Base-by-base conservation (phyloP, 345 rosid species). In the Punica granatum region DNA sequence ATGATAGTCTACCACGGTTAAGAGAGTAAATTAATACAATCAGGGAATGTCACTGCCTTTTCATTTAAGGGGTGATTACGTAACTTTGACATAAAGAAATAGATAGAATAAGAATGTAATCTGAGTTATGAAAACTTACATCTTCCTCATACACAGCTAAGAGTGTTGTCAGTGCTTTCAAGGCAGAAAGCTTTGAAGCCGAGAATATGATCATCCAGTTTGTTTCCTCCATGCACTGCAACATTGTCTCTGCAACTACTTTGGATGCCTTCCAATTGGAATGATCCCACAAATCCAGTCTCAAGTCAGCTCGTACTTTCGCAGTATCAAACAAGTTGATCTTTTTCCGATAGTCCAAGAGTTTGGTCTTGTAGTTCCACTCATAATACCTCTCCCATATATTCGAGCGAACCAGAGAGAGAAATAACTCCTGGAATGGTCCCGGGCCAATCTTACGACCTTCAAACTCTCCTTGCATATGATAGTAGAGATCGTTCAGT, bases 401-500 rank as follows among this genome's bases (percentile, higher is more conserved):
- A 49, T 77, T 83, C 25, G 89, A 84, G 63, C 77, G 88, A 67
- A 75, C 70, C 73, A 93, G 83, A 78, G 73, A 89, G 63, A 85
- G 84, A 61, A 77, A 87, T 73, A 94, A 89, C 77, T 91, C 96
- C 78, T 83, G 89, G 71, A 91, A 94, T 60, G 92, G 91, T 69
- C 97, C 99, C 9, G 86, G 75, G 76, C 82, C 81, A 70, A 88
- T 86, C 65, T 81, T 76, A 77, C 92, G 95, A 71, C 96, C 97
- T 79, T 85, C 90, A 79, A 89, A 84, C 77, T 89, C 91, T 72
- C 99, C 99, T 77, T 81, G 88, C 21, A 94, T 78, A 73, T 89
- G 97, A 81, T 87, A 89, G 70, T 78, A 91, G 51, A 94, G 85
- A 70, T 88, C 96, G 28, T 66, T 85, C 73, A 91, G 81, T 72